Conservation (phyloP, 176 grass and related monocot species). For the Oryza coarctata region DNA sequence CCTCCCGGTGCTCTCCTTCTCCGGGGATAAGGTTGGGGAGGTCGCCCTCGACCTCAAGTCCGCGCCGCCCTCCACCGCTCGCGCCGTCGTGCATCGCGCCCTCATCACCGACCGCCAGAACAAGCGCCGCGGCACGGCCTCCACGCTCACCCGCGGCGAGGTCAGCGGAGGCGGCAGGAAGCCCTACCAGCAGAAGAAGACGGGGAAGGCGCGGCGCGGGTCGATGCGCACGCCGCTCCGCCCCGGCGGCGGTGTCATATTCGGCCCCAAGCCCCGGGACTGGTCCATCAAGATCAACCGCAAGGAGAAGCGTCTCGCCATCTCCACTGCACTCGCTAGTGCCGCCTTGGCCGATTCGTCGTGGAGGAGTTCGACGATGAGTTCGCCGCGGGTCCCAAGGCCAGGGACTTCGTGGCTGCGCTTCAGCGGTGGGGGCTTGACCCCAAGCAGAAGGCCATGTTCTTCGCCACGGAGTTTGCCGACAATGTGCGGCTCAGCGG, state of each 20-base stretch:
- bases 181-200: constrained; percentile 94
- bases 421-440: constrained; percentile 88
- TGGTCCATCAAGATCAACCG: constrained; percentile 99
- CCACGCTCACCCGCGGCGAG: constrained; percentile 89
- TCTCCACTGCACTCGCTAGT: constrained; percentile 84
- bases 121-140: constrained; percentile 84
- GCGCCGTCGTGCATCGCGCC: constrained; percentile 85
- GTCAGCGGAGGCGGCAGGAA: constrained; percentile 81
- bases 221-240: constrained; percentile 87
- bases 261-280: constrained; percentile 93
- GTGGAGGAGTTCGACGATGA: constrained; percentile 77
- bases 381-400: constrained; percentile 56
- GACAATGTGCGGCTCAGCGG: constrained; percentile 74
- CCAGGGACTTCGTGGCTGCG: constrained; percentile 78
- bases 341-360: constrained; percentile 70
- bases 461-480: constrained; percentile 67
- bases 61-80: constrained; percentile 68
- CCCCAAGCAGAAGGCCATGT: constrained; percentile 78
- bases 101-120: constrained; percentile 94
- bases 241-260: constrained; percentile 86
- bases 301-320: constrained; percentile 97
- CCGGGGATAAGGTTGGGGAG: constrained; percentile 75
- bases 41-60: constrained; percentile 63
- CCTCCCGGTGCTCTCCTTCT: constrained; percentile 83
- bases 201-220: constrained; percentile 74